Conservation (phyloP, 2,329 filamentous ascomycete genomes). For the Simplicillium aogashimaense region DNA sequence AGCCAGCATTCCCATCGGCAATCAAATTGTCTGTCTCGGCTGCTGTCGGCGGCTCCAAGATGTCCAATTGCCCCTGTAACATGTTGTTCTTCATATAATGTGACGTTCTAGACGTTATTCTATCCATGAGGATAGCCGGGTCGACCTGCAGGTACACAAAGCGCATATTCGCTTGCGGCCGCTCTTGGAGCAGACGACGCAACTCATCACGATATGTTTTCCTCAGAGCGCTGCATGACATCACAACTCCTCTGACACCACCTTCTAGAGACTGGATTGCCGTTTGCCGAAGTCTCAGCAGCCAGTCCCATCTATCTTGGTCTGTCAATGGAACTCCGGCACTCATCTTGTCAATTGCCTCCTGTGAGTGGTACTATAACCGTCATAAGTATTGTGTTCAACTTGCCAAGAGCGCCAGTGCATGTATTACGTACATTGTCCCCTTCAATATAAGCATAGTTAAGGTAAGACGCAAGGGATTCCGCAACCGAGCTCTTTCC, state of each 20-base stretch:
- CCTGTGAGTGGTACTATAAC: conserved; percentile 36
- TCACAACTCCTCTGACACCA: conserved; percentile 27
- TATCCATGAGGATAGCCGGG: conserved; percentile 44
- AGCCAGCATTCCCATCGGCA: conserved; percentile 19
- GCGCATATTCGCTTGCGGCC: conserved; percentile 43
- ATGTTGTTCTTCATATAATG: conserved; percentile 65
- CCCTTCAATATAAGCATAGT: conserved; percentile 34
- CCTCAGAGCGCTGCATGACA: conserved; percentile 61
- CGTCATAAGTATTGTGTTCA: background rate
- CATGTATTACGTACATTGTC: conserved; percentile 36
- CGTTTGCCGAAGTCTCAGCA: conserved; percentile 39
- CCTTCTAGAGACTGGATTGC: conserved; percentile 9
- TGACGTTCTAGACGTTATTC: conserved; percentile 47
- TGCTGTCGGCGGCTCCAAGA: conserved; percentile 48
- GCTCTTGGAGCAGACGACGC: conserved; percentile 38
- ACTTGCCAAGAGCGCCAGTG: background rate
- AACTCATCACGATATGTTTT: conserved; percentile 59
- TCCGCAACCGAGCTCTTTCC: conserved; percentile 5
- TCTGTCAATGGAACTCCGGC: conserved; percentile 53
- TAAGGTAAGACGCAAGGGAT: conserved; percentile 2
- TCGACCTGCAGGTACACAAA: conserved; percentile 56
- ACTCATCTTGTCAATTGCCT: conserved; percentile 57
- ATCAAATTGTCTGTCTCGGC: conserved; percentile 31
- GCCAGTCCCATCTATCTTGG: conserved; percentile 62
- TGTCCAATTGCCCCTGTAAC: conserved; percentile 56